A percentile compares a stretch with the other conserved stretches of the same genome.
Conservation (phyloP, 148 eudicot species). For the Persicaria tinctoria region DNA sequence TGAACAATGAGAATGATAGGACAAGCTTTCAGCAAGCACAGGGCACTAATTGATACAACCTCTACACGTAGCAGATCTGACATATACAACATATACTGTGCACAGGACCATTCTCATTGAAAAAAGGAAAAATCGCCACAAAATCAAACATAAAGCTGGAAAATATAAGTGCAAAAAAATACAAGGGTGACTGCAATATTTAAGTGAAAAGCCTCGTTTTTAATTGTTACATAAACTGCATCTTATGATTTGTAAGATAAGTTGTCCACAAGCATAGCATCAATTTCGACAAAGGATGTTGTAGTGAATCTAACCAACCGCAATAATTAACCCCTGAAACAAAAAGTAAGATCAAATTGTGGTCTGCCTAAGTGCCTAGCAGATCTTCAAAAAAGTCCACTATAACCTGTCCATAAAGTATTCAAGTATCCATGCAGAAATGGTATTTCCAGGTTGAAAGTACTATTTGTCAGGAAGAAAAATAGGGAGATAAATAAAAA, state of each 20-base stretch:
- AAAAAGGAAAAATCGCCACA: not conserved
- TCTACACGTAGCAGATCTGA: not conserved
- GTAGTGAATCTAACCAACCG: no score
- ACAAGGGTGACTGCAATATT: not conserved
- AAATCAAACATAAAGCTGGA: not conserved
- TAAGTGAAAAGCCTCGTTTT: no score
- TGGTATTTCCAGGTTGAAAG: not conserved
- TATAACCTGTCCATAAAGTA: not conserved
- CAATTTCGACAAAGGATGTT: no score
- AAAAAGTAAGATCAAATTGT: not conserved
- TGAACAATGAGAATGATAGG: not conserved
- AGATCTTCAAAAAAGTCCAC: not conserved
- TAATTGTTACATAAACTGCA: no score
- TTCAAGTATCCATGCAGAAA: not conserved
- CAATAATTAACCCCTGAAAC: not conserved
- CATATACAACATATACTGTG: not conserved
- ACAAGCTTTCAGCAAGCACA: not conserved
- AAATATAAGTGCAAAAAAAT: not conserved
- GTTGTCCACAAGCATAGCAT: no score
- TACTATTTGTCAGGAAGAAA: not conserved
- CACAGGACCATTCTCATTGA: not conserved
- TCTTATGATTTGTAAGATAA: no score
- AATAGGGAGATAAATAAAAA: not conserved
- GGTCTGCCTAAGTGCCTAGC: no score
- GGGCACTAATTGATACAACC: not conserved